Percentiles rank a stretch among this genome's conserved stretches.
These are phyloP conservation scores for Herpetomonas samuelpessoai DNA, from an alignment of 208 protist species.

Conservation along the genomic window DNA sequence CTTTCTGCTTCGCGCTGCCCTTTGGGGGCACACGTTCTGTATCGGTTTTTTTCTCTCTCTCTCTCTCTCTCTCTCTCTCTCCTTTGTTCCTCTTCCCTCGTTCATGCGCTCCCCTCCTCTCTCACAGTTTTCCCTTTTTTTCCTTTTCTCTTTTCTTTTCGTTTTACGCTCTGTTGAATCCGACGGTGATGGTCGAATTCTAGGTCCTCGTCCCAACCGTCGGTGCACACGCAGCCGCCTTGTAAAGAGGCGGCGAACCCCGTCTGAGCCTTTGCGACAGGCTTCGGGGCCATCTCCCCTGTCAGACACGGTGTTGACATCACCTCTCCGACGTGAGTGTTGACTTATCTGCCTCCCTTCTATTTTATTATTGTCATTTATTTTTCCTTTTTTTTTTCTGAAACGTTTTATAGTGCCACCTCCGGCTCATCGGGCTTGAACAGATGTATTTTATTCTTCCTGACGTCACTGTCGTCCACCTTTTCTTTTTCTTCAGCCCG, in stretches of 20 bases:
- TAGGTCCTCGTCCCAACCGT: too few relatives aligned
- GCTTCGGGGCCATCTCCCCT: too few relatives aligned
- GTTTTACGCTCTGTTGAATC: not conserved
- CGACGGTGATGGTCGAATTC: too few relatives aligned
- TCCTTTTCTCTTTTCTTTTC: constrained; percentile 1
- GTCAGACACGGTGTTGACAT: too few relatives aligned
- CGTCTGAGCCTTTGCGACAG: too few relatives aligned
- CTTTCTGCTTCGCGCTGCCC: too few relatives aligned
- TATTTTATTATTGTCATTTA: constrained; percentile 10
- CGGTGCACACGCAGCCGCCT: too few relatives aligned
- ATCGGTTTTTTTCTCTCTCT: constrained; percentile 8
- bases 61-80: constrained; percentile 7
- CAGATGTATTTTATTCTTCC: too few relatives aligned
- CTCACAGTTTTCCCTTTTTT: not conserved
- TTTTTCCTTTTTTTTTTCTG: constrained; percentile 7
- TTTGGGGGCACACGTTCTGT: not conserved
- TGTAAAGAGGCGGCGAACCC: too few relatives aligned
- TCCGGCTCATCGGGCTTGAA: too few relatives aligned
- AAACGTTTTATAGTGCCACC: too few relatives aligned
- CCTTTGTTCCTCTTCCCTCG: not conserved
- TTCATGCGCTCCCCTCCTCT: not conserved
- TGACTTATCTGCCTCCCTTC: constrained; percentile 6
- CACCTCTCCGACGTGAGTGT: too few relatives aligned
- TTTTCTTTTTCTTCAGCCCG: constrained; percentile 7
- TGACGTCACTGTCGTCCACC: not conserved